A percentile compares a stretch with the other conserved stretches of the same genome.
Evolutionary conservation across 169 alveolate genomes (phyloP).

Genomic region (Theileria luwenshuni): DNA sequence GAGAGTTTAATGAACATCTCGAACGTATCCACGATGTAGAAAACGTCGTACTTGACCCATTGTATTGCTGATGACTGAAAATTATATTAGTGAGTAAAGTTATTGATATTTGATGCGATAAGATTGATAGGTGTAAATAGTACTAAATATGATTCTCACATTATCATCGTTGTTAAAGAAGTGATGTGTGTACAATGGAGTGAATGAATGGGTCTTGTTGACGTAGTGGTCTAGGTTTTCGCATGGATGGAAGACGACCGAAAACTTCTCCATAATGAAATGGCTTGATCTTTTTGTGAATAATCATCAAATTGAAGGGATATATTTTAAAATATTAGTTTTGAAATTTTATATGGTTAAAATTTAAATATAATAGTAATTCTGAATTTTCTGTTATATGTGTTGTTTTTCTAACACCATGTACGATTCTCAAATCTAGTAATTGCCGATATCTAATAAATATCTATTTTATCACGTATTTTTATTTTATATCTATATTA

Average conservation of each 20-base stretch:
- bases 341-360: no score
- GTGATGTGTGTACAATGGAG: conserved; percentile 71
- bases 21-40: conserved; percentile 31
- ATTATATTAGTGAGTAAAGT: not conserved
- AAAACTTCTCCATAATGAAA: conserved; percentile 14
- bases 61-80: conserved; percentile 21
- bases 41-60: conserved; percentile 34
- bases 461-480: no score
- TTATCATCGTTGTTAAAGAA: conserved; percentile 55
- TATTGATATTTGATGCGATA: not conserved
- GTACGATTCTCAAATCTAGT: no score
- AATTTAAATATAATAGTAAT: no score
- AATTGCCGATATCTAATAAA: no score
- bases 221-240: conserved; percentile 48
- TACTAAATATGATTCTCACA: conserved; percentile 11
- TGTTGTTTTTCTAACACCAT: no score
- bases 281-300: no score
- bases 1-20: conserved; percentile 32
- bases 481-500: not conserved
- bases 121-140: not conserved
- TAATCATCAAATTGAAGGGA: no score
- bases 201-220: conserved; percentile 53
- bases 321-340: no score
- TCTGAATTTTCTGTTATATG: no score
- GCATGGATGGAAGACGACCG: conserved; percentile 70